These are phyloP conservation scores for Leccinum insolens DNA, from an alignment of 1,284 basidiomycete species.

Conservation along the genomic window DNA sequence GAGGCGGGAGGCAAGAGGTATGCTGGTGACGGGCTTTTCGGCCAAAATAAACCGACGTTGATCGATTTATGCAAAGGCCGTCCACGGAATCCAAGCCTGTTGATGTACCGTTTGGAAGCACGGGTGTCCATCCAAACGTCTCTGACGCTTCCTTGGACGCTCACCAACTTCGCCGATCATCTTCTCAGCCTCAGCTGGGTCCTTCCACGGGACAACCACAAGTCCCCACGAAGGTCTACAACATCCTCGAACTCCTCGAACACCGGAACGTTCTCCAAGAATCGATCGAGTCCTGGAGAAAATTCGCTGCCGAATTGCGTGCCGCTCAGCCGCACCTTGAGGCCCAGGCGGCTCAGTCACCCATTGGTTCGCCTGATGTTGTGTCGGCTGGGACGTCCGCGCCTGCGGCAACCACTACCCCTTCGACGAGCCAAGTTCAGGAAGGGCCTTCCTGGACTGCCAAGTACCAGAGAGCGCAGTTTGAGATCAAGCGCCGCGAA, in stretches of 20 bases:
- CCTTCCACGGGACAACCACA: slow-evolving; percentile 23
- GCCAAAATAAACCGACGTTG: slow-evolving; percentile 9
- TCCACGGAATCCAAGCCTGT: slow-evolving; percentile 2
- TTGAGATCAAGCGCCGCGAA: slow-evolving; percentile 37
- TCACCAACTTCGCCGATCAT: slow-evolving; percentile 34
- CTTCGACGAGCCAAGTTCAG: slow-evolving; percentile 11
- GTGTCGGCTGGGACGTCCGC: slow-evolving; percentile 1
- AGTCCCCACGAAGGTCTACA: slow-evolving; percentile 26
- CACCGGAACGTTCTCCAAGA: slow-evolving; percentile 31
- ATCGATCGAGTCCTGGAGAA: slow-evolving; percentile 33
- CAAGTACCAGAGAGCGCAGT: slow-evolving; percentile 31
- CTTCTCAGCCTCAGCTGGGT: slow-evolving; percentile 33
- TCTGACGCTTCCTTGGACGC: slow-evolving; percentile 17
- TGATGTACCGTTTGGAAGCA: slow-evolving; percentile 9
- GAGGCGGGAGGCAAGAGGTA: slow-evolving; percentile 17
- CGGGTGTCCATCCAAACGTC: not conserved
- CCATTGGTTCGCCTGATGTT: not conserved
- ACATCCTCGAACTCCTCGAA: slow-evolving; percentile 31
- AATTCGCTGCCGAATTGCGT: slow-evolving; percentile 23
- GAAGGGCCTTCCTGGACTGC: slow-evolving; percentile 25
- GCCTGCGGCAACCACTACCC: not conserved
- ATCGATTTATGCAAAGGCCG: slow-evolving; percentile 21
- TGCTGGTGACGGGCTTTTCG: slow-evolving; percentile 6
- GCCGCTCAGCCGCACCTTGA: slow-evolving; percentile 22
- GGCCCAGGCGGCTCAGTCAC: slow-evolving; percentile 5